Evolutionary conservation across 768 basidiomycete genomes (phyloP).

Genomic region (Kwoniella sp.): DNA sequence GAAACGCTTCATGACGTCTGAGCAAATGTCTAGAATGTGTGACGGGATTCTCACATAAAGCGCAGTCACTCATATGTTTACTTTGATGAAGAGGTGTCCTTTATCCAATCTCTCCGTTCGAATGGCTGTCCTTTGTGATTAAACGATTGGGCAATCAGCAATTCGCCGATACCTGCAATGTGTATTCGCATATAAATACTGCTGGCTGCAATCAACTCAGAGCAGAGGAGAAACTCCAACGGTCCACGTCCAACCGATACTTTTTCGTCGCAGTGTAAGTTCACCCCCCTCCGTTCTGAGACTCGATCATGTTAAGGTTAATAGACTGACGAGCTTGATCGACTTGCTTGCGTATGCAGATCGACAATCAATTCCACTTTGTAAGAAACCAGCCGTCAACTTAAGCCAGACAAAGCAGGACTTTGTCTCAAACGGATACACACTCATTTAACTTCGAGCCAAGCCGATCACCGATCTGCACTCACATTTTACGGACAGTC

Average conservation of each 20-base stretch:
- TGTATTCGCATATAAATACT: background rate
- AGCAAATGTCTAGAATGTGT: too few relatives aligned
- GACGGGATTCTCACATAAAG: too few relatives aligned
- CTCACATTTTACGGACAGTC: background rate
- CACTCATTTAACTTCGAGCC: background rate
- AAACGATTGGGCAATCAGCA: background rate
- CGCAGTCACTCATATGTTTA: background rate
- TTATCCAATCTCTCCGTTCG: background rate
- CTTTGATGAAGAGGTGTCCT: background rate
- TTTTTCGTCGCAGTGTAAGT: background rate
- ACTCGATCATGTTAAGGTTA: too few relatives aligned
- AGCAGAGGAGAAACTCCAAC: background rate
- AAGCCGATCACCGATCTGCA: background rate
- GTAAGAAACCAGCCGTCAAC: background rate
- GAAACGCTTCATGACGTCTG: background rate
- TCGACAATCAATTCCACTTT: background rate
- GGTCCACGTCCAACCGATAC: background rate
- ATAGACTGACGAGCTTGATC: too few relatives aligned
- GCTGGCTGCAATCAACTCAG: background rate
- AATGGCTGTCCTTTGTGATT: background rate
- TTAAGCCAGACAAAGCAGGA: conserved; percentile 7
- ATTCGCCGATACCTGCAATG: background rate
- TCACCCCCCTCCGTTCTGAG: background rate
- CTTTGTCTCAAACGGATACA: background rate
- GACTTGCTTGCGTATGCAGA: too few relatives aligned